These are phyloP conservation scores for Choiromyces venosus DNA, from an alignment of 495 filamentous ascomycete genomes.

Conservation along the genomic window DNA sequence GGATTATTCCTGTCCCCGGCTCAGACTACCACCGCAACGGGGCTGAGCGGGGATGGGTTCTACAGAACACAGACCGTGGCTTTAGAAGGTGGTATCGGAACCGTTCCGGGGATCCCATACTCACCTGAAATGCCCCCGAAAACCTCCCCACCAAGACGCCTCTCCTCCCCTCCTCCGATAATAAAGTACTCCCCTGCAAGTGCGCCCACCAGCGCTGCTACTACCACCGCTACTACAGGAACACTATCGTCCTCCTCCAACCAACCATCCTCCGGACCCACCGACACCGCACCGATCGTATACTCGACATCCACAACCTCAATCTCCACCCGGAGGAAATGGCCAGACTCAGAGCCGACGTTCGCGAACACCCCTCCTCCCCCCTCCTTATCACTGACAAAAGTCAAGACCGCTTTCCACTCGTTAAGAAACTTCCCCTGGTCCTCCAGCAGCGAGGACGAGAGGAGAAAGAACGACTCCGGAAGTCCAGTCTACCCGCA, in stretches of 20 bases:
- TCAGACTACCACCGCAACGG: slow-evolving; percentile 3
- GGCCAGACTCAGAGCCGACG: no score
- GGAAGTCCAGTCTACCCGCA: slow-evolving; percentile 14
- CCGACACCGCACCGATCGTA: neutral
- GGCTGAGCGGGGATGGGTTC: slow-evolving; percentile 13
- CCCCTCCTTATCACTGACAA: no score
- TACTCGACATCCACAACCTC: slow-evolving; percentile 14
- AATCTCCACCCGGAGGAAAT: slow-evolving; percentile 11
- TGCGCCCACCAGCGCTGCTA: slow-evolving; percentile 9
- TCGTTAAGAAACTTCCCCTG: slow-evolving; percentile 27
- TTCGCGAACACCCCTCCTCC: no score
- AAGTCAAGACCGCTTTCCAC: slow-evolving; percentile 19
- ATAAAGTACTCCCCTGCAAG: no score
- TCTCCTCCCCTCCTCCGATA: no score
- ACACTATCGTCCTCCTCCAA: neutral
- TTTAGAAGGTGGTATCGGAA: slow-evolving; percentile 18
- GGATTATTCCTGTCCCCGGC: neutral
- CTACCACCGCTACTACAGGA: slow-evolving; percentile 14
- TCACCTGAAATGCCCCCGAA: slow-evolving; percentile 18
- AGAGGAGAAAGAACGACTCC: slow-evolving; percentile 20
- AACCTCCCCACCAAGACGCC: slow-evolving; percentile 21
- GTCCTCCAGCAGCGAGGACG: slow-evolving; percentile 31
- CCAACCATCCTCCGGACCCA: slow-evolving; percentile 7
- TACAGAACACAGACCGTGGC: slow-evolving; percentile 12
- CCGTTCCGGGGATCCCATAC: neutral